phyloP scores from a whole-genome alignment of 2,329 filamentous ascomycete genomes.

The Trichocomaceae sp. region DNA sequence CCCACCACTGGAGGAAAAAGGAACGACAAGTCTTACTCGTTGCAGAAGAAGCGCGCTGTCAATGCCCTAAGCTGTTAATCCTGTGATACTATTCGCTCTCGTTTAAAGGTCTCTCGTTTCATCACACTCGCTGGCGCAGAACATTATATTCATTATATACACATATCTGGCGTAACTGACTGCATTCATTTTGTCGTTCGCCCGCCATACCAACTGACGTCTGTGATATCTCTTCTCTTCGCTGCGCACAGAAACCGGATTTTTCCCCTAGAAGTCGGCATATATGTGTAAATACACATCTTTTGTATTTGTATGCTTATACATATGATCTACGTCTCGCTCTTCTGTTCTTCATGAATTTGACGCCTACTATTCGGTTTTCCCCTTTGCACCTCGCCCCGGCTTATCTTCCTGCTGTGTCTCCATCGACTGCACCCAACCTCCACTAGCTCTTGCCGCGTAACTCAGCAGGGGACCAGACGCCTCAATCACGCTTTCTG shows the following conservation, averaged over 20 bases:
- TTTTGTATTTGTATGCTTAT: conserved; percentile 2
- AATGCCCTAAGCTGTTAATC: neutral
- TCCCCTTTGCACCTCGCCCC: conserved; percentile 7
- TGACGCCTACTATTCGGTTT: conserved; percentile 1
- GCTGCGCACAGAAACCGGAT: neutral
- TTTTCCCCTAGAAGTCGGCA: neutral
- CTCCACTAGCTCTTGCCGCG: conserved; percentile 16
- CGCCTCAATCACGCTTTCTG: conserved; percentile 24
- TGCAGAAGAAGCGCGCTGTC: neutral
- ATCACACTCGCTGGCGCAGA: neutral
- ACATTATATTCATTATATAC: neutral
- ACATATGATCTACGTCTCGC: neutral
- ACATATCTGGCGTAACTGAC: neutral
- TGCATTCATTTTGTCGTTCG: neutral
- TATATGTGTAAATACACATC: neutral
- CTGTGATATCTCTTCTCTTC: neutral
- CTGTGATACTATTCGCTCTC: neutral
- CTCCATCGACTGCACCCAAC: conserved; percentile 4
- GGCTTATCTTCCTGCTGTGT: conserved; percentile 10
- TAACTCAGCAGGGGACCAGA: conserved; percentile 19
- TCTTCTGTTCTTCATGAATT: conserved; percentile 8
- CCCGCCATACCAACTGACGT: neutral
- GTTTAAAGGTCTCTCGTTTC: neutral
- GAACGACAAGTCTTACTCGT: neutral
- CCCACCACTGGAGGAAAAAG: neutral